Percentiles rank a stretch among this genome's conserved stretches.
Evolutionary conservation across 768 basidiomycete species (phyloP).

Genomic region (Suillus clintonianus): DNA sequence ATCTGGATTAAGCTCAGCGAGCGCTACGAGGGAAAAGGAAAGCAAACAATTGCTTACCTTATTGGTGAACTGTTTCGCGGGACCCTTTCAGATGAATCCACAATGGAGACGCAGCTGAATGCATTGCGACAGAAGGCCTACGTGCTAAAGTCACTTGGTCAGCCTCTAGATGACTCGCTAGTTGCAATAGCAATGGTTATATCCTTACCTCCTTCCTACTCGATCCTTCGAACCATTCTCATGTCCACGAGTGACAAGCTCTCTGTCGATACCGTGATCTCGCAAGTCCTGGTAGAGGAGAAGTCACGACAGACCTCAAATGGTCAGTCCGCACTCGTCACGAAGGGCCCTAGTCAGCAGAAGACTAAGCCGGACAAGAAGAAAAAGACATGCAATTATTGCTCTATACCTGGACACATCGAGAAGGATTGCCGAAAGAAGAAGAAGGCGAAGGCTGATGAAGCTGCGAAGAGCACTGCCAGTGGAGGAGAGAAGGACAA

Average conservation of each 20-base stretch:
- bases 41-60: slow-evolving; percentile 23
- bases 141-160: slow-evolving; percentile 15
- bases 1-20: slow-evolving; percentile 20
- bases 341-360: background rate
- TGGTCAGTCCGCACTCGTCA: background rate
- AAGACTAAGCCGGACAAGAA: background rate
- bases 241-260: slow-evolving; percentile 10
- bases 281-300: background rate
- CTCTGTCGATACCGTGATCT: background rate
- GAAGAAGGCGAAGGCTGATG: background rate
- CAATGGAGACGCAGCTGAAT: slow-evolving; percentile 22
- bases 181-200: slow-evolving; percentile 20
- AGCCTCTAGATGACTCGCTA: slow-evolving; percentile 18
- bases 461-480: background rate
- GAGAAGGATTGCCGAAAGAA: background rate
- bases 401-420: background rate
- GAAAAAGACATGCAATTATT: background rate
- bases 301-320: background rate
- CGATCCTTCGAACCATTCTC: slow-evolving; percentile 21
- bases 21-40: slow-evolving; percentile 22
- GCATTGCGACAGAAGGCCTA: slow-evolving; percentile 14
- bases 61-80: slow-evolving; percentile 22
- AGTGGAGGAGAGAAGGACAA: background rate
- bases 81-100: slow-evolving; percentile 17
- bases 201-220: slow-evolving; percentile 20